These are phyloP conservation scores for Russula sp. DNA, from an alignment of 768 basidiomycete species.

Conservation along the genomic window DNA sequence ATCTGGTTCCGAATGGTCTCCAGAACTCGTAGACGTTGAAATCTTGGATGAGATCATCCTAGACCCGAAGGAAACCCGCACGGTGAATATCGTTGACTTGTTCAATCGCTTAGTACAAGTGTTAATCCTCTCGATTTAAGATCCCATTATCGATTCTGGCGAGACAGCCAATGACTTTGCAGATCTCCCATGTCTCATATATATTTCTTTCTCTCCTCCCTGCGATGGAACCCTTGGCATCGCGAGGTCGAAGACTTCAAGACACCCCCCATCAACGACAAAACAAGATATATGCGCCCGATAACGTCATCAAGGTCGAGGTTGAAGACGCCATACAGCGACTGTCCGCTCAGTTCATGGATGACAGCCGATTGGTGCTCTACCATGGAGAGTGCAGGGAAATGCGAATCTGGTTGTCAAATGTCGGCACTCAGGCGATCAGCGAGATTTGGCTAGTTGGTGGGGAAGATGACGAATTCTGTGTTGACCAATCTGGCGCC, in stretches of 20 bases:
- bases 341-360: constrained; percentile 55
- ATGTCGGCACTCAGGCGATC: constrained; percentile 59
- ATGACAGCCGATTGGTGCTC: constrained; percentile 51
- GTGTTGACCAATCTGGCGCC: constrained; percentile 41
- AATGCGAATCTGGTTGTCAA: constrained; percentile 58
- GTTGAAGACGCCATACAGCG: constrained; percentile 66
- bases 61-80: constrained; percentile 60
- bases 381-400: constrained; percentile 66
- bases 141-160: constrained; percentile 63
- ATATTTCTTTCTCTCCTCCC: constrained; percentile 74
- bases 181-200: constrained; percentile 57
- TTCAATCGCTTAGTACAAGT: constrained; percentile 1
- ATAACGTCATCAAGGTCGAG: constrained; percentile 56
- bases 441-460: constrained; percentile 69
- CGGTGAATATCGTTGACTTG: constrained; percentile 43
- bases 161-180: constrained; percentile 49
- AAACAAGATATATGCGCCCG: constrained; percentile 65
- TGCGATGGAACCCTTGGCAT: constrained; percentile 59
- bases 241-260: constrained; percentile 73
- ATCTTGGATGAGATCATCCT: constrained; percentile 59
- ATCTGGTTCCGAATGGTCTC: constrained; percentile 37
- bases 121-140: constrained; percentile 36
- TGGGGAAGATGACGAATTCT: constrained; percentile 61
- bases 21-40: constrained; percentile 54
- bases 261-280: constrained; percentile 70